A percentile compares a stretch with the other conserved stretches of the same genome.
These are phyloP conservation scores for Viola odorata DNA, from an alignment of 345 rosid species.

Conservation along the genomic window DNA sequence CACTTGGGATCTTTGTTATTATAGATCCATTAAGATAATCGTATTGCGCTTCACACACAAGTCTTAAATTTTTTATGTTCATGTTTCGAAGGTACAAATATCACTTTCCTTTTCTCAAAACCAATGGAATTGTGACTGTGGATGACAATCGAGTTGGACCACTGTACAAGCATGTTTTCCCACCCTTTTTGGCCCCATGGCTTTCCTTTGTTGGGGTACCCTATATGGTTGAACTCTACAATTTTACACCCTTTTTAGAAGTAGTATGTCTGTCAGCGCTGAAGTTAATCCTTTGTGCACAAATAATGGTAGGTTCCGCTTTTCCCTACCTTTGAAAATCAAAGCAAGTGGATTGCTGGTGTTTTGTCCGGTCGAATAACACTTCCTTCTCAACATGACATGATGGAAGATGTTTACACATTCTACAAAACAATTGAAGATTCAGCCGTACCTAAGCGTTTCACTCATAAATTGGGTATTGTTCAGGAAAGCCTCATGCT, in stretches of 20 bases:
- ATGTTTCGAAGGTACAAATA: conserved; percentile 9
- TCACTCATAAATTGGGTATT: conserved; percentile 10
- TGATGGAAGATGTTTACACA: conserved; percentile 2
- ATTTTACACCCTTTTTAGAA: neutral
- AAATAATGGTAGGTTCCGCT: neutral
- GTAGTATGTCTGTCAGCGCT: neutral
- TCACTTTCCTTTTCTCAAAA: conserved; percentile 10
- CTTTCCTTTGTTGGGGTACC: conserved; percentile 17
- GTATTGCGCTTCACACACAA: too few relatives aligned
- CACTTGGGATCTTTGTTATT: neutral
- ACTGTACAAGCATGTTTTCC: conserved; percentile 18
- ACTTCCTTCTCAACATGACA: conserved; percentile 13
- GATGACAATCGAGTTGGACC: conserved; percentile 20
- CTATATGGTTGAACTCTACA: neutral
- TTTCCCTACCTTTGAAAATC: conserved; percentile 5
- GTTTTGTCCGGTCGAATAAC: conserved; percentile 6
- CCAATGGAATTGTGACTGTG: conserved; percentile 10
- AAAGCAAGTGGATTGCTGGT: conserved; percentile 15
- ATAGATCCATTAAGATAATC: too few relatives aligned
- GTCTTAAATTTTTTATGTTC: too few relatives aligned
- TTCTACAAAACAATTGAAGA: conserved; percentile 6
- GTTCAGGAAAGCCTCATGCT: neutral
- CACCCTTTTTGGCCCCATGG: conserved; percentile 4
- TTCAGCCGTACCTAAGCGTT: conserved; percentile 10
- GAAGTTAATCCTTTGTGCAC: neutral